Percentiles rank a stretch among this genome's conserved stretches.
phyloP scores from a whole-genome alignment of 208 protist genomes.

The Crithidia fasciculata region DNA sequence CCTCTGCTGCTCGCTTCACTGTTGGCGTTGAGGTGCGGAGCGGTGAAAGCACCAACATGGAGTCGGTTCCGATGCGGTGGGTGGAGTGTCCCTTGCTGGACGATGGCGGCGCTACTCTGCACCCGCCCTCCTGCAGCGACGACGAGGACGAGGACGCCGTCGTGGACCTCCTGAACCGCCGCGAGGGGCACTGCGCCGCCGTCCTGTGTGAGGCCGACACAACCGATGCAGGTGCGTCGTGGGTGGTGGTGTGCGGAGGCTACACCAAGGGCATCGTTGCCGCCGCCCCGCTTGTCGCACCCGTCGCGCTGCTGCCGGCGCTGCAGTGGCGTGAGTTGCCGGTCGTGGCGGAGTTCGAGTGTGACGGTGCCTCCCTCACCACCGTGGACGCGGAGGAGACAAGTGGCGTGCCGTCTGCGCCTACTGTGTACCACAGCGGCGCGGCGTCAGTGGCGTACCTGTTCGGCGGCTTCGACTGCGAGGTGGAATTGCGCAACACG shows the following conservation, averaged over 20 bases:
- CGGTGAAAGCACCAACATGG: slow-evolving; percentile 2
- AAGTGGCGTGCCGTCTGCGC: not conserved
- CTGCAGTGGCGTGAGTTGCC: slow-evolving; percentile 46
- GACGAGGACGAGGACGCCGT: slow-evolving; percentile 38
- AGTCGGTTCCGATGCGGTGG: slow-evolving; percentile 42
- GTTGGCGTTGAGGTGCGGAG: not conserved
- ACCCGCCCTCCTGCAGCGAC: slow-evolving; percentile 22
- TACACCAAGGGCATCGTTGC: slow-evolving; percentile 67
- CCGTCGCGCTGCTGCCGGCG: slow-evolving; percentile 24
- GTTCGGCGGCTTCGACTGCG: slow-evolving; percentile 74
- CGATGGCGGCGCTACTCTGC: slow-evolving; percentile 16
- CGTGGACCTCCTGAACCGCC: slow-evolving; percentile 46
- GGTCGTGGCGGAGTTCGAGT: slow-evolving; percentile 39
- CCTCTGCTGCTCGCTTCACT: not conserved
- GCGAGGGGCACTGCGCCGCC: slow-evolving; percentile 75
- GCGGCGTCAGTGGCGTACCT: slow-evolving; percentile 42
- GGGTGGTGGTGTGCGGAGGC: slow-evolving; percentile 61
- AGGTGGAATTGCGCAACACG: slow-evolving; percentile 49
- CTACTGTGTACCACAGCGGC: not conserved
- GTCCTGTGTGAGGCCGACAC: slow-evolving; percentile 16
- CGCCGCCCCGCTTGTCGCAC: slow-evolving; percentile 38
- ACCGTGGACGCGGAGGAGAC: slow-evolving; percentile 13
- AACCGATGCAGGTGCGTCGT: slow-evolving; percentile 14
- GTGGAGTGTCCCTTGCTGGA: slow-evolving; percentile 44
- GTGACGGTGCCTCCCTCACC: slow-evolving; percentile 66